These are phyloP conservation scores for Cladosporium sphaerospermum DNA, from an alignment of 2,329 filamentous ascomycete genomes.

Conservation along the genomic window DNA sequence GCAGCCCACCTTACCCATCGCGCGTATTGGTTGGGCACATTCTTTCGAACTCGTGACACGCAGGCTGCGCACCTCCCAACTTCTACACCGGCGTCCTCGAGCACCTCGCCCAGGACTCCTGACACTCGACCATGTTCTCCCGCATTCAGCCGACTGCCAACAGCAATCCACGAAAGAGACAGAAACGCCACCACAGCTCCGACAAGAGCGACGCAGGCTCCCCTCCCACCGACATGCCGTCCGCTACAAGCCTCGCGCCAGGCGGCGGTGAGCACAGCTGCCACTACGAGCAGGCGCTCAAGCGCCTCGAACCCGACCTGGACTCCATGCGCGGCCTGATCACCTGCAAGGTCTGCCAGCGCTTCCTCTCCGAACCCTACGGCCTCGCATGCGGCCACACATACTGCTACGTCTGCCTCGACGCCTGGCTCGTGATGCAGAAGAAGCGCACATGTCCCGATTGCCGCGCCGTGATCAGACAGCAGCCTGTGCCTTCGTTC, in stretches of 20 bases:
- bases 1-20: slow-evolving; percentile 4
- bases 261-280: background rate
- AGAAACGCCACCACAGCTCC: slow-evolving; percentile 8
- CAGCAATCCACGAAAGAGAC: slow-evolving; percentile 7
- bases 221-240: background rate
- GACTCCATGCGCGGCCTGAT: slow-evolving; percentile 55
- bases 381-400: slow-evolving; percentile 64
- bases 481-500: slow-evolving; percentile 59
- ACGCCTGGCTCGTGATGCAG: slow-evolving; percentile 42
- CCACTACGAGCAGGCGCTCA: slow-evolving; percentile 2
- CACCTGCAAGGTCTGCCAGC: slow-evolving; percentile 64
- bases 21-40: slow-evolving; percentile 1
- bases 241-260: background rate
- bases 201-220: background rate
- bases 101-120: background rate
- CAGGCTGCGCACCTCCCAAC: background rate
- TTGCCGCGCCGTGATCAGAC: slow-evolving; percentile 54
- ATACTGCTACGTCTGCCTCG: slow-evolving; percentile 58
- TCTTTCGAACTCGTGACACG: slow-evolving; percentile 2
- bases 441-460: slow-evolving; percentile 62
- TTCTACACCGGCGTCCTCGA: background rate
- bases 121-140: slow-evolving; percentile 10
- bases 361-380: slow-evolving; percentile 63
- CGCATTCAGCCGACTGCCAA: background rate
- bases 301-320: slow-evolving; percentile 41